These are phyloP conservation scores for Nannizzia gypsea DNA, from an alignment of 2,329 filamentous ascomycete genomes.

Conservation along the genomic window DNA sequence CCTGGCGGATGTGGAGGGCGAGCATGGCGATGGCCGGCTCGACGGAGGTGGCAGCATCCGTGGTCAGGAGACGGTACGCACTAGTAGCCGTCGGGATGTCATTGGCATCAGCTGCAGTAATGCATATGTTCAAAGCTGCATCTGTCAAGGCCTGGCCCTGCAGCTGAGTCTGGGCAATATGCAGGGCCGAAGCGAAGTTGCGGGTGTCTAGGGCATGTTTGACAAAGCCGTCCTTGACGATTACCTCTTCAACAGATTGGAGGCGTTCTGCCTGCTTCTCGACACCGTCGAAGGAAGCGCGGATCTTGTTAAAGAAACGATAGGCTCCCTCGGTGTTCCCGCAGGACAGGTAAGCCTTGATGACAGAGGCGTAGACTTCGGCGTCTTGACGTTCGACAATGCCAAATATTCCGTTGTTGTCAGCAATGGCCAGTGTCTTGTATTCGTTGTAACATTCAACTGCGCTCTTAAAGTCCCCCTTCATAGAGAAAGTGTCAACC, in stretches of 20 bases:
- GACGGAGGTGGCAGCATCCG: conserved; percentile 41
- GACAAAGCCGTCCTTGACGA: conserved; percentile 65
- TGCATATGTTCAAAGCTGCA: conserved; percentile 62
- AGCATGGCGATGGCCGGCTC: conserved; percentile 65
- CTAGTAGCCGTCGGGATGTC: conserved; percentile 55
- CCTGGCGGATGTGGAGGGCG: conserved; percentile 72
- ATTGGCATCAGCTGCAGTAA: conserved; percentile 67
- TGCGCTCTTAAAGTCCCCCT: conserved; percentile 71
- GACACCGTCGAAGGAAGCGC: conserved; percentile 42
- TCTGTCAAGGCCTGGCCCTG: conserved; percentile 46
- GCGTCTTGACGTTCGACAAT: conserved; percentile 64
- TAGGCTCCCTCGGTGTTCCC: conserved; percentile 69
- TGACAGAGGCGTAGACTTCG: conserved; percentile 78
- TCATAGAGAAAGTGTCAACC: conserved; percentile 82
- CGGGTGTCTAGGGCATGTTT: conserved; percentile 61
- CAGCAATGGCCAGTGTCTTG: conserved; percentile 70
- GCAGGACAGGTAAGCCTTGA: conserved; percentile 76
- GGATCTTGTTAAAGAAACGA: conserved; percentile 74
- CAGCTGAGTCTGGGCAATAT: conserved; percentile 54
- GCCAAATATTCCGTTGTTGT: conserved; percentile 61
- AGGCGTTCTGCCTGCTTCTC: conserved; percentile 45
- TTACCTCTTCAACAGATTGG: conserved; percentile 54
- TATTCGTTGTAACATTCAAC: conserved; percentile 96
- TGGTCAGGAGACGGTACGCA: conserved; percentile 50
- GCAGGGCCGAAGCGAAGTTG: conserved; percentile 60